These are phyloP conservation scores for Melampsora larici-populina DNA, from an alignment of 1,284 basidiomycete genomes.

Conservation along the genomic window DNA sequence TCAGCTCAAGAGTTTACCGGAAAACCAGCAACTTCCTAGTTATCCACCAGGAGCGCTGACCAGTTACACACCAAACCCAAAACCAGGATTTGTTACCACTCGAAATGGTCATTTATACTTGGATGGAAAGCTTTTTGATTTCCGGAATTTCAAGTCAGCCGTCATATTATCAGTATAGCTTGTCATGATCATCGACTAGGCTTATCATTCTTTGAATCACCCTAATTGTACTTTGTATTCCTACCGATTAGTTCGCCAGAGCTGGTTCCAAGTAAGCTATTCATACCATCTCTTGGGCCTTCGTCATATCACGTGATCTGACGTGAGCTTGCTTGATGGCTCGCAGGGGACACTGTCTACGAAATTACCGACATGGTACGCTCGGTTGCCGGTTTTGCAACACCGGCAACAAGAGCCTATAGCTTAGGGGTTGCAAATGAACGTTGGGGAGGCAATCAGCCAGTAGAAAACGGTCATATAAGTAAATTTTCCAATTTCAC, in stretches of 20 bases:
- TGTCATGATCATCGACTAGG: neutral
- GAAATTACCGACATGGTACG: neutral
- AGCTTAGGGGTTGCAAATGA: neutral
- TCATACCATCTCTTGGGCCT: no score
- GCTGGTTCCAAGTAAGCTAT: neutral
- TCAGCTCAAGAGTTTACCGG: neutral
- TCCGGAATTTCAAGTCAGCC: conserved; percentile 36
- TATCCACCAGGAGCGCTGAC: neutral
- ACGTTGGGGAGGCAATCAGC: neutral
- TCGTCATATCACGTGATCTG: neutral
- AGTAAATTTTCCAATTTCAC: neutral
- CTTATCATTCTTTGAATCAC: neutral
- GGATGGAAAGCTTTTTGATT: conserved; percentile 34
- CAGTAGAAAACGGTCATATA: neutral
- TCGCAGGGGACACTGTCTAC: neutral
- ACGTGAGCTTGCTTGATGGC: neutral
- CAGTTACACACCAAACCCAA: neutral
- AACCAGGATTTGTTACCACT: neutral
- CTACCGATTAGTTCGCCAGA: neutral
- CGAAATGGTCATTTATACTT: conserved; percentile 24
- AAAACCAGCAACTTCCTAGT: neutral
- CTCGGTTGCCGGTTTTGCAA: neutral
- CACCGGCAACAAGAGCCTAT: conserved; percentile 9
- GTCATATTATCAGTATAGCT: neutral
- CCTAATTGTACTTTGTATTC: neutral